phyloP scores from a whole-genome alignment of 306 rosid genomes.

The Cicer cuneatum region DNA sequence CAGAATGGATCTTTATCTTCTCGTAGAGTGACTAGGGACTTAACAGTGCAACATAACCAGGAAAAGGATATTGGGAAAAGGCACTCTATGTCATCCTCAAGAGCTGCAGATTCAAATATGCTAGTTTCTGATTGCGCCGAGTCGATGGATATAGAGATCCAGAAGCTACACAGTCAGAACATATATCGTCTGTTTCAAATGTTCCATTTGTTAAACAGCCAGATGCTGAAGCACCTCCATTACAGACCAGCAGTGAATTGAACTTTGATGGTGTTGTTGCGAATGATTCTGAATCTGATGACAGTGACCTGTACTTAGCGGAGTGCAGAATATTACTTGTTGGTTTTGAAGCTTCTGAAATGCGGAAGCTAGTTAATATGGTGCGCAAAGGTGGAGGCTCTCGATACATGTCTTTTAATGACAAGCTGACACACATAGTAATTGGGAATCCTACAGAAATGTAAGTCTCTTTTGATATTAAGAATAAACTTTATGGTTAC shows the following conservation, averaged over 20 bases:
- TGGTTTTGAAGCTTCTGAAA: slow-evolving; percentile 86
- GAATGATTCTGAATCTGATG: slow-evolving; percentile 87
- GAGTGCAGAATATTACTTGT: slow-evolving; percentile 79
- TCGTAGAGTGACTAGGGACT: slow-evolving; percentile 60
- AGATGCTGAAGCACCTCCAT: slow-evolving; percentile 52
- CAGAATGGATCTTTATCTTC: slow-evolving; percentile 66
- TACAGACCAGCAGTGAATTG: slow-evolving; percentile 52
- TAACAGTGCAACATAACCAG: slow-evolving; percentile 61
- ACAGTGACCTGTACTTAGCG: slow-evolving; percentile 80
- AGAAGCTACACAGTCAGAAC: slow-evolving; percentile 70
- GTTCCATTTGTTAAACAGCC: slow-evolving; percentile 57
- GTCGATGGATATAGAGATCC: slow-evolving; percentile 57
- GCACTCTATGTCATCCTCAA: slow-evolving; percentile 63
- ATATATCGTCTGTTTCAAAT: slow-evolving; percentile 46
- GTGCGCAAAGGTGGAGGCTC: slow-evolving; percentile 93
- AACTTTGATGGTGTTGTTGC: slow-evolving; percentile 68
- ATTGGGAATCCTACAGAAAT: slow-evolving; percentile 81
- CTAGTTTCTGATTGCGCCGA: slow-evolving; percentile 53
- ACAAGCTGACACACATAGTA: slow-evolving; percentile 84
- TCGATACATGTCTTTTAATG: slow-evolving; percentile 73
- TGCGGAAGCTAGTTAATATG: slow-evolving; percentile 86
- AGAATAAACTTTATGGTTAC: slow-evolving; percentile 31
- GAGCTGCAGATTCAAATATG: slow-evolving; percentile 57
- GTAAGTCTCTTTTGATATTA: slow-evolving; percentile 53
- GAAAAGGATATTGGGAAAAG: slow-evolving; percentile 58